Percentiles rank a stretch among this genome's conserved stretches.
Conservation (phyloP, 371 early-diverging fungal species). For the Mucor circinelloides region DNA sequence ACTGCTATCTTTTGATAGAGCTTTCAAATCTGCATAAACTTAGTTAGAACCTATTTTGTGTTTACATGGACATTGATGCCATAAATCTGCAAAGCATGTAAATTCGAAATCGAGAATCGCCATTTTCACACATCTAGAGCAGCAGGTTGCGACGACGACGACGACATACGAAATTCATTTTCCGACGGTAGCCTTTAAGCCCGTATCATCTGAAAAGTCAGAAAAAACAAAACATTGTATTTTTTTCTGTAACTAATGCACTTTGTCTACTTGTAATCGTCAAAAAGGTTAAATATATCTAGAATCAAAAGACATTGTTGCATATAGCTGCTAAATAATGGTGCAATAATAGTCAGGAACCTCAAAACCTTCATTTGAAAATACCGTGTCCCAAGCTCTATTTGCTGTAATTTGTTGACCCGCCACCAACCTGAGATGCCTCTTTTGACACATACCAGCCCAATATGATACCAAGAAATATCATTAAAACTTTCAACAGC, state of each 20-base stretch:
- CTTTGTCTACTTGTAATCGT: no score
- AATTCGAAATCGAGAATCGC: not conserved
- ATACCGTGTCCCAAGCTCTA: not conserved
- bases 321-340: no score
- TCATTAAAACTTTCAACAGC: not conserved
- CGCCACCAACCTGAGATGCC: not conserved
- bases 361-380: not conserved
- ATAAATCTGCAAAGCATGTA: not conserved
- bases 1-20: not conserved
- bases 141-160: not conserved
- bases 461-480: conserved; percentile 4
- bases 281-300: no score
- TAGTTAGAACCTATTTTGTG: not conserved
- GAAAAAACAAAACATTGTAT: no score
- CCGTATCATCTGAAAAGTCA: no score
- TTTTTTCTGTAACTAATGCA: no score
- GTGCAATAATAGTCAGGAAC: not conserved
- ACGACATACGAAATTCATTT: no score
- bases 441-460: not conserved
- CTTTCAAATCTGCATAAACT: not conserved
- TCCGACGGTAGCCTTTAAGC: not conserved
- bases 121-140: not conserved
- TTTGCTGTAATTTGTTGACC: not conserved
- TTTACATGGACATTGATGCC: not conserved
- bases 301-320: no score